Evolutionary conservation across 345 rosid species (phyloP).

Genomic region (Lepidium africanum): DNA sequence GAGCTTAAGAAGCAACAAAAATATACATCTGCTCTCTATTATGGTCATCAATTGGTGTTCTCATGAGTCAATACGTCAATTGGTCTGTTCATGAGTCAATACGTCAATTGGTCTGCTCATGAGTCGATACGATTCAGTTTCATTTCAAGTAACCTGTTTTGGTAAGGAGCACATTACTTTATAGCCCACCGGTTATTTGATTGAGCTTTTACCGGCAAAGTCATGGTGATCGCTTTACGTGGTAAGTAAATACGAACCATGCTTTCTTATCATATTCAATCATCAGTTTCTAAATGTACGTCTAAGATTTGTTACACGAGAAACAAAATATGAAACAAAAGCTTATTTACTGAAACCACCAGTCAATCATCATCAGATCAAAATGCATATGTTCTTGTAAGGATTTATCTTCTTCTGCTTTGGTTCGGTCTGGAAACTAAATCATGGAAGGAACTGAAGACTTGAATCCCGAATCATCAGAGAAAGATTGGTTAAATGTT

Average conservation of each 20-base stretch:
- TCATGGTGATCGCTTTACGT: background rate
- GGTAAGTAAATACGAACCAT: background rate
- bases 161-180: background rate
- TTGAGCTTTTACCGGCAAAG: background rate
- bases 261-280: background rate
- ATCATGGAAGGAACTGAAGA: background rate
- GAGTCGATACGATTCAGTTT: background rate
- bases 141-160: background rate
- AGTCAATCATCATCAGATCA: slow-evolving; percentile 12
- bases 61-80: background rate
- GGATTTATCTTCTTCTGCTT: background rate
- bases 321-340: background rate
- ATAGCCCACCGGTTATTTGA: background rate
- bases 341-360: slow-evolving; percentile 20
- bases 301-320: slow-evolving; percentile 3
- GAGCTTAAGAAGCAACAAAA: background rate
- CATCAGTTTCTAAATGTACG: background rate
- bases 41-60: background rate
- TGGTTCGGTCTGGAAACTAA: background rate
- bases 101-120: background rate
- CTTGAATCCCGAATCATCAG: slow-evolving; percentile 2
- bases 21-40: background rate
- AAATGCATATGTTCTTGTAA: slow-evolving; percentile 10
- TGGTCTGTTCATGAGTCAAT: background rate
- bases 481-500: background rate